phyloP scores from a whole-genome alignment of 306 rosid genomes.

The Gastrolobium bilobum region DNA sequence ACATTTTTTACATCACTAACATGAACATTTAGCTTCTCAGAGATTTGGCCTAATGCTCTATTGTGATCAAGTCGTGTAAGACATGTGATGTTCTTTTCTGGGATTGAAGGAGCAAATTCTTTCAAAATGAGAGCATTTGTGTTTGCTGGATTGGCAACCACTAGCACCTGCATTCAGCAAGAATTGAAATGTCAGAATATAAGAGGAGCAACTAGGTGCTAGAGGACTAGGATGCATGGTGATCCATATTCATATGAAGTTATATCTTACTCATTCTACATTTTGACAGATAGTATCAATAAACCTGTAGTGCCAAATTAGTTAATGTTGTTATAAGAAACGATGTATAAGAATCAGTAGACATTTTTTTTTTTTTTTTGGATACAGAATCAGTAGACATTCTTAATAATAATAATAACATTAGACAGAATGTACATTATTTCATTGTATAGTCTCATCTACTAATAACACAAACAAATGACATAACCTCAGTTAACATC shows the following conservation, averaged over 20 bases:
- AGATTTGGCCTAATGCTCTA: conserved; percentile 89
- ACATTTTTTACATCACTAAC: conserved; percentile 84
- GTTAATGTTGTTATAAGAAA: background rate
- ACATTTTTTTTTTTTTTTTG: too few relatives aligned
- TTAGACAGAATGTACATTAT: too few relatives aligned
- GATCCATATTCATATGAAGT: background rate
- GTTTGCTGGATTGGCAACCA: conserved; percentile 96
- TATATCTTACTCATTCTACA: background rate
- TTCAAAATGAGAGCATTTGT: conserved; percentile 89
- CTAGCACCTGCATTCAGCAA: conserved; percentile 70
- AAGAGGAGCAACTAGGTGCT: conserved; percentile 5
- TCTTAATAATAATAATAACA: too few relatives aligned
- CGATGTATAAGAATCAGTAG: background rate
- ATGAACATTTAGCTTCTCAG: conserved; percentile 75
- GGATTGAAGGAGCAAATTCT: conserved; percentile 87
- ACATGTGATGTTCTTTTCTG: conserved; percentile 82
- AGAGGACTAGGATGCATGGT: background rate
- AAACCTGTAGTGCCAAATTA: background rate
- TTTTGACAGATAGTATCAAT: background rate
- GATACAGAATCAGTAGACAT: too few relatives aligned
- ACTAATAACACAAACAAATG: too few relatives aligned
- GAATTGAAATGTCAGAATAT: conserved; percentile 31
- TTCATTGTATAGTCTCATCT: too few relatives aligned
- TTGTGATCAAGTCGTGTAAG: conserved; percentile 95
- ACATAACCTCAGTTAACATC: too few relatives aligned